Conservation (phyloP, 2,329 filamentous ascomycete genomes). For the Pyricularia sp. region DNA sequence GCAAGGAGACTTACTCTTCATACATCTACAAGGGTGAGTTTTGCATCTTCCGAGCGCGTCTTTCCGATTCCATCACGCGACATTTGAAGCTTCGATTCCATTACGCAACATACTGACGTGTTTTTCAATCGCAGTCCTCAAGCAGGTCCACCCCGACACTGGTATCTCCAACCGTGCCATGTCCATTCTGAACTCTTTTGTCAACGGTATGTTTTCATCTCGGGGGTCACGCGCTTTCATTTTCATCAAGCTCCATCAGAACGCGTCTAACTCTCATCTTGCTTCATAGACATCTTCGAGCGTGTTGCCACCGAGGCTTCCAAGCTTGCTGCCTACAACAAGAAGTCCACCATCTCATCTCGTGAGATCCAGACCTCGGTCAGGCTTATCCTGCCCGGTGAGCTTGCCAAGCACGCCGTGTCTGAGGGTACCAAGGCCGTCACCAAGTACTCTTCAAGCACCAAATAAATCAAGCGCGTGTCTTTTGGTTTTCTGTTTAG, state of each 20-base stretch:
- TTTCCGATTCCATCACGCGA: background rate
- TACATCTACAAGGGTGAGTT: slow-evolving; percentile 99
- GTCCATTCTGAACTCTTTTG: slow-evolving; percentile 99
- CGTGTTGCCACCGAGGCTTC: slow-evolving; percentile 96
- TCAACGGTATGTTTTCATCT: slow-evolving; percentile 61
- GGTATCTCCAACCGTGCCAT: slow-evolving; percentile 99
- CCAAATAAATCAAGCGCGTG: slow-evolving; percentile 60
- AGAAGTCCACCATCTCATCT: slow-evolving; percentile 99
- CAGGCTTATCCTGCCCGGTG: slow-evolving; percentile 91
- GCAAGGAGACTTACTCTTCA: slow-evolving; percentile 99
- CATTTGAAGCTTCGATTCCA: background rate
- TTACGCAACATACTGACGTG: slow-evolving; percentile 3
- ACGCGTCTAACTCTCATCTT: slow-evolving; percentile 11
- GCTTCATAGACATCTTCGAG: slow-evolving; percentile 87
- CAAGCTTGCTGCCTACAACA: slow-evolving; percentile 99
- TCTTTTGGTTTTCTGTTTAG: slow-evolving; percentile 24
- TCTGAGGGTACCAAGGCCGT: slow-evolving; percentile 99
- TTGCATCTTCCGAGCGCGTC: background rate
- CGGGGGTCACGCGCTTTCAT: too few species aligned
- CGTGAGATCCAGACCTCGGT: slow-evolving; percentile 99
- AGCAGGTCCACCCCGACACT: slow-evolving; percentile 99
- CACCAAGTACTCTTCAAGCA: slow-evolving; percentile 99
- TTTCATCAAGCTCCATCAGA: background rate
- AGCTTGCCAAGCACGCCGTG: slow-evolving; percentile 98
- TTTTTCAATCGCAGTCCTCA: slow-evolving; percentile 56